Evolutionary conservation across 1,284 basidiomycete species (phyloP).

Genomic region (Inonotus obliquus): DNA sequence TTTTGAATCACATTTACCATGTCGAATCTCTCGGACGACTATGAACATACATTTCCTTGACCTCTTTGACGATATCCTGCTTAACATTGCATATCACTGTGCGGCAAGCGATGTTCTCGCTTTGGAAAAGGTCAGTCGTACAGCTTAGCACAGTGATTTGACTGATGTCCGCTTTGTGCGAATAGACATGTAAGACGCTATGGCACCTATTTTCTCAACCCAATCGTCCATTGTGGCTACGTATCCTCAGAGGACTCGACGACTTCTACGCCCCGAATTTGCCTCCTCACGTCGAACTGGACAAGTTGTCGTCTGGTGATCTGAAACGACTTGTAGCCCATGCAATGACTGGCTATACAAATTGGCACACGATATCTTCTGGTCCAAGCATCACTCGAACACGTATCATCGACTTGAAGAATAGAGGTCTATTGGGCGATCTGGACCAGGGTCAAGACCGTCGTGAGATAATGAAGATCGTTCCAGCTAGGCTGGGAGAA

Average conservation of each 20-base stretch:
- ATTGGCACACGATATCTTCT: background rate
- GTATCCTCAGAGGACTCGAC: background rate
- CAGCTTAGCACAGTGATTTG: background rate
- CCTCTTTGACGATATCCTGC: conserved; percentile 12
- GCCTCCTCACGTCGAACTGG: background rate
- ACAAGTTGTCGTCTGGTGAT: conserved; percentile 1
- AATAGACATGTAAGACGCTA: conserved; percentile 5
- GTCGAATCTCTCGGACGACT: too few relatives aligned
- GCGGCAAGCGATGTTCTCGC: background rate
- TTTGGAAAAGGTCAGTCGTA: conserved; percentile 6
- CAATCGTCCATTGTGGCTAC: conserved; percentile 2
- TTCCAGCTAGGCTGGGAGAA: background rate
- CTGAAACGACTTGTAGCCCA: background rate
- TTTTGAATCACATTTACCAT: too few relatives aligned
- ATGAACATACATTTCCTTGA: background rate
- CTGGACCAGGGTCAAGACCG: background rate
- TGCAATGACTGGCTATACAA: background rate
- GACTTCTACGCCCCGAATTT: conserved; percentile 3
- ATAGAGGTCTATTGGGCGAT: conserved; percentile 3
- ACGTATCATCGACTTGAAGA: conserved; percentile 1
- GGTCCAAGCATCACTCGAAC: background rate
- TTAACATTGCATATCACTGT: conserved; percentile 6
- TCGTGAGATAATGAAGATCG: background rate
- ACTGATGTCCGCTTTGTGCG: background rate
- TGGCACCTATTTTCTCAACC: conserved; percentile 1